Base-by-base conservation (phyloP, 2,329 filamentous ascomycete genomes). In the Xylaria sp. region DNA sequence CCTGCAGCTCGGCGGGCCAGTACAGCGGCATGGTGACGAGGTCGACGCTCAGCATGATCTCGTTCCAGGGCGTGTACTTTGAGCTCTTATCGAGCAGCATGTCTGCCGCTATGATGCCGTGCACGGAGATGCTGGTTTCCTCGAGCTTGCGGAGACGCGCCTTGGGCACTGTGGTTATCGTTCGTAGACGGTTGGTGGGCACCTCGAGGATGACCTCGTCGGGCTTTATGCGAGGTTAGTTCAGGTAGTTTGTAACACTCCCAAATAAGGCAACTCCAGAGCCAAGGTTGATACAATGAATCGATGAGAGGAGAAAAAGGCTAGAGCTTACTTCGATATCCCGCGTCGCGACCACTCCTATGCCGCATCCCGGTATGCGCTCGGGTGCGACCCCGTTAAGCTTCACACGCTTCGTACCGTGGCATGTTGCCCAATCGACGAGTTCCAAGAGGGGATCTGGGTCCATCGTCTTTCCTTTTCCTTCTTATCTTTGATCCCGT, bases 301-400 rank as follows among this genome's bases (percentile, higher is more conserved):
- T 3, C 3, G 28, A 4, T 44, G 39, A 5, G 39, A 28, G 46
- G 34, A 15, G 3, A n/a, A 31, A 23, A 34, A n/a, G 28, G 9
- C 31, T 7, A 20, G 18, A 15, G 76, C 66, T 65, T 81, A 92
- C 92, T 82, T 91, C 82, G 69, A 96, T 85, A 15, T 86, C 82
- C 34, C 87, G 85, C 13, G 88, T 90, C 5, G 93, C 91, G 60
- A 94, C 85, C 66, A 97, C 89, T 56, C 94, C 94, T 63, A 96
- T 87, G 34, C 94, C 94, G 64, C 92, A 86, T 1, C 90, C 91
- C 6, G 90, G 87, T 18, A 97, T 89, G 48, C 83, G 84, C 50
- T 89, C 86, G 5, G 93, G 90, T 2, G 84, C 83, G 57, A 97
- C 88, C 34, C 90, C 90, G 74, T 91, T 85, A 73, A 94, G 87